These are phyloP conservation scores for Puccinia polysora DNA, from an alignment of 1,284 basidiomycete genomes.

Conservation along the genomic window DNA sequence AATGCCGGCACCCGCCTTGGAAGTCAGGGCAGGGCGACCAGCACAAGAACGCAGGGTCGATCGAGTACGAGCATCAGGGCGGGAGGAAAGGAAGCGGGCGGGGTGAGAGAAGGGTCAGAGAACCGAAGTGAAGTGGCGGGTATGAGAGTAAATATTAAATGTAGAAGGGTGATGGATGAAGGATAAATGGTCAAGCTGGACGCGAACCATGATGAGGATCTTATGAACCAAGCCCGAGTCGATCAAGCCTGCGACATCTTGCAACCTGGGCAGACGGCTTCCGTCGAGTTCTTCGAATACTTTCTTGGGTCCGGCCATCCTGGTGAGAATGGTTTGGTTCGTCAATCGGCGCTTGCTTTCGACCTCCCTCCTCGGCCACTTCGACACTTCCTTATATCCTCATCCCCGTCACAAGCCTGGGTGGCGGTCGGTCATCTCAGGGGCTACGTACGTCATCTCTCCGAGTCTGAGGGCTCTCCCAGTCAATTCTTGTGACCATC, in stretches of 20 bases:
- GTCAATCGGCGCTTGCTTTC: too few species aligned
- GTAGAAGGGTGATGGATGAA: neutral
- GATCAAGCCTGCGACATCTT: conserved; percentile 1
- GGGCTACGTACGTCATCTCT: too few species aligned
- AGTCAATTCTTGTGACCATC: too few species aligned
- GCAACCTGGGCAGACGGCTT: neutral
- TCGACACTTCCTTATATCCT: too few species aligned
- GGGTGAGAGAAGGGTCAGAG: neutral
- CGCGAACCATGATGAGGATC: conserved; percentile 16
- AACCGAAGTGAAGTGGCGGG: neutral
- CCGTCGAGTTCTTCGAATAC: conserved; percentile 7
- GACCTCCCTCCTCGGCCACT: too few species aligned
- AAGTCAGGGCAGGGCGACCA: too few species aligned
- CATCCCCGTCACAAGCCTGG: too few species aligned
- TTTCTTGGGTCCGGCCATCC: too few species aligned
- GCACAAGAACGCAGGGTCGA: neutral
- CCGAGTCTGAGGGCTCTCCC: too few species aligned
- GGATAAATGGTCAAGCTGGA: neutral
- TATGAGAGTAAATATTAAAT: neutral
- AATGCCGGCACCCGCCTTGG: conserved; percentile 35
- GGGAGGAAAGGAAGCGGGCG: neutral
- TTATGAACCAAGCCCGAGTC: neutral
- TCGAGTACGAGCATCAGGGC: neutral
- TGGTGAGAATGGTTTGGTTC: too few species aligned
- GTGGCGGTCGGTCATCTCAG: too few species aligned